phyloP scores from a whole-genome alignment of 768 basidiomycete species.

The Leccinum truebloodii region DNA sequence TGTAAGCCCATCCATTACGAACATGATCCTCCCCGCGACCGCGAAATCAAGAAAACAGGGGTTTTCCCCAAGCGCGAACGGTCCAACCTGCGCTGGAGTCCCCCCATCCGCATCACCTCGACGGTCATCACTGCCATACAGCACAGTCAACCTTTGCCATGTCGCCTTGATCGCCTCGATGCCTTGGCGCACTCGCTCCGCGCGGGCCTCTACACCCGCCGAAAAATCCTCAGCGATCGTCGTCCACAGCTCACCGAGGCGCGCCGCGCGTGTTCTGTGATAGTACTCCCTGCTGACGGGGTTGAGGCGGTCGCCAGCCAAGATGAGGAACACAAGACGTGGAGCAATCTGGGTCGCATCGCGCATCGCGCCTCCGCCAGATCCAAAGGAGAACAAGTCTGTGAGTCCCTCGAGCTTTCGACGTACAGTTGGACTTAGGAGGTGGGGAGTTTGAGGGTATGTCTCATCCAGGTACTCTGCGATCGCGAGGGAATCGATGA shows the following conservation, averaged over 20 bases:
- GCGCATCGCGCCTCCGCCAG: neutral
- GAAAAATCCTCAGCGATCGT: slow-evolving; percentile 21
- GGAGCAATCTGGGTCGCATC: neutral
- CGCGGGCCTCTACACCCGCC: slow-evolving; percentile 29
- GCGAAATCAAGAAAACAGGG: slow-evolving; percentile 24
- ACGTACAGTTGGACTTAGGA: slow-evolving; percentile 37
- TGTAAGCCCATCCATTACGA: slow-evolving; percentile 8
- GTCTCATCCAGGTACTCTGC: slow-evolving; percentile 51
- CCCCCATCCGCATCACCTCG: neutral
- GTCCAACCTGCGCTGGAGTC: neutral
- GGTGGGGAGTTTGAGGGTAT: slow-evolving; percentile 44
- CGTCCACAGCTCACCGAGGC: slow-evolving; percentile 41
- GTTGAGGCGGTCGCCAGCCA: slow-evolving; percentile 30
- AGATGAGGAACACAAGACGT: slow-evolving; percentile 25
- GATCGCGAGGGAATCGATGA: slow-evolving; percentile 48
- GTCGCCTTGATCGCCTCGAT: slow-evolving; percentile 24
- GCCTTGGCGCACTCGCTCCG: slow-evolving; percentile 21
- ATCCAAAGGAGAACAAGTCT: slow-evolving; percentile 13
- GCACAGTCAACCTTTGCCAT: slow-evolving; percentile 24
- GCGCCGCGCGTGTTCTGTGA: slow-evolving; percentile 34
- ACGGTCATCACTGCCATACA: slow-evolving; percentile 8
- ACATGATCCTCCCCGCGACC: slow-evolving; percentile 23
- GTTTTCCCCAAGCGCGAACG: slow-evolving; percentile 16
- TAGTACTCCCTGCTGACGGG: slow-evolving; percentile 41
- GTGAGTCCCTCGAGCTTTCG: slow-evolving; percentile 37